These are phyloP conservation scores for Kwoniella dejecticola DNA, from an alignment of 768 basidiomycete species.

Conservation along the genomic window DNA sequence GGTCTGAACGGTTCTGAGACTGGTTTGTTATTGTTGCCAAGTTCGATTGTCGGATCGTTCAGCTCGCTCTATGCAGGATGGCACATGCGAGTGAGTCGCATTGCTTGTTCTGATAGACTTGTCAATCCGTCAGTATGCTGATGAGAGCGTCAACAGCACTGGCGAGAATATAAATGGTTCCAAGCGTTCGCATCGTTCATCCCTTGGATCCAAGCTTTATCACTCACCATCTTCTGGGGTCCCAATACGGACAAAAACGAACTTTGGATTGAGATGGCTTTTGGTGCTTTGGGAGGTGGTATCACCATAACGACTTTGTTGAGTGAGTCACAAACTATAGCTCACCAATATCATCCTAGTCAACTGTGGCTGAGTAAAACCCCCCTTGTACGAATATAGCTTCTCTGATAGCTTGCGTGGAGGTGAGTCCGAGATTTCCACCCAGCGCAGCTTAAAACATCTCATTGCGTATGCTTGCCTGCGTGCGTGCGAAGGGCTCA, in stretches of 20 bases:
- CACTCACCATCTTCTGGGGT: slow-evolving; percentile 37
- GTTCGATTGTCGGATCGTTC: slow-evolving; percentile 36
- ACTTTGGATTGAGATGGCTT: slow-evolving; percentile 43
- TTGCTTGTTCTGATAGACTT: background rate
- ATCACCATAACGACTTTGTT: slow-evolving; percentile 35
- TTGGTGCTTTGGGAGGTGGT: slow-evolving; percentile 36
- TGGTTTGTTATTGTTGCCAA: slow-evolving; percentile 38
- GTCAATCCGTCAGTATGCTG: too few species aligned
- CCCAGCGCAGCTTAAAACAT: too few species aligned
- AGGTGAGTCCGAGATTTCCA: slow-evolving; percentile 14
- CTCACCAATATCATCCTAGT: background rate
- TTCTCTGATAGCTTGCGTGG: slow-evolving; percentile 24
- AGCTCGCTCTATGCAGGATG: slow-evolving; percentile 46
- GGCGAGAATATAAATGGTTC: slow-evolving; percentile 46
- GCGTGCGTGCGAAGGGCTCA: too few species aligned
- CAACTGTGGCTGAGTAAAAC: too few species aligned
- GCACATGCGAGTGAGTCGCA: slow-evolving; percentile 40
- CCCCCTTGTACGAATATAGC: too few species aligned
- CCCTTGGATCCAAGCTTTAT: slow-evolving; percentile 36
- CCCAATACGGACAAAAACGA: slow-evolving; percentile 25
- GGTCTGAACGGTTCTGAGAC: slow-evolving; percentile 40
- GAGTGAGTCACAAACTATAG: slow-evolving; percentile 21
- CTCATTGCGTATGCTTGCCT: background rate
- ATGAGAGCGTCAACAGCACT: too few species aligned
- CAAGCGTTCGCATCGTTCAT: slow-evolving; percentile 33